Evolutionary conservation across 441 rosid species (phyloP), one percentile per base, ranked within the genome.

Genomic region (Kokia cookei): DNA sequence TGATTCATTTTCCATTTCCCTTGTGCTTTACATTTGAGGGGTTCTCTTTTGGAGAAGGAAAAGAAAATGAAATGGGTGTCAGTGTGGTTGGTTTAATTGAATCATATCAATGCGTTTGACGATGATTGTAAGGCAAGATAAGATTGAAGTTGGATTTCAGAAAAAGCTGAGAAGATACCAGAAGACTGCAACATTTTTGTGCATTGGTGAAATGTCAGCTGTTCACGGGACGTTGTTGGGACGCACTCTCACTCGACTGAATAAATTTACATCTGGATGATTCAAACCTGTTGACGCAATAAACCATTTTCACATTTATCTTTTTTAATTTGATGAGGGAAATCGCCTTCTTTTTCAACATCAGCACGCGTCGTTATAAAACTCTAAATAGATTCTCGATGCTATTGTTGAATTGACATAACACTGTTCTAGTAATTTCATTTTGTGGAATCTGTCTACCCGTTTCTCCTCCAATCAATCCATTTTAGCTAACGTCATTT

Each of bases 201-300:
- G 26, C 4, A 19, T 51, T 64, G 1, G 29, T 50, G 72, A 51
- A 51, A 69, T 51, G 72, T 51, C 7, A 7, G 26, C 13, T 15
- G 65, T 40, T 61, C 73, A 77, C 73, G 74, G 73, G 72, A 47
- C 37, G 5, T 9, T 14, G 15, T 70, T 53, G 37, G n/a, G 13
- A 73, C 32, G 51, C 55, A 24, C 47, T 22, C 13, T 35, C 68
- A 61, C 67, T 75, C 66, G 68, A 61, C 2, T 27, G 55, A 43
- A 53, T 10, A 17, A 27, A 27, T 43, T 75, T 35, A 75, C 51
- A 68, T 40, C 61, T 32, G 51, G 67, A 62, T 62, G 7, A 4
- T 35, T n/a, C 3, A 35, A 62, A 3, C 32, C 32, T 29, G 32
- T 29, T 4, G 3, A 3, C 4, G 35, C 35, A 29, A 29, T 29